phyloP scores from a whole-genome alignment of 768 basidiomycete species.

The Boletus pseudopeckii region DNA sequence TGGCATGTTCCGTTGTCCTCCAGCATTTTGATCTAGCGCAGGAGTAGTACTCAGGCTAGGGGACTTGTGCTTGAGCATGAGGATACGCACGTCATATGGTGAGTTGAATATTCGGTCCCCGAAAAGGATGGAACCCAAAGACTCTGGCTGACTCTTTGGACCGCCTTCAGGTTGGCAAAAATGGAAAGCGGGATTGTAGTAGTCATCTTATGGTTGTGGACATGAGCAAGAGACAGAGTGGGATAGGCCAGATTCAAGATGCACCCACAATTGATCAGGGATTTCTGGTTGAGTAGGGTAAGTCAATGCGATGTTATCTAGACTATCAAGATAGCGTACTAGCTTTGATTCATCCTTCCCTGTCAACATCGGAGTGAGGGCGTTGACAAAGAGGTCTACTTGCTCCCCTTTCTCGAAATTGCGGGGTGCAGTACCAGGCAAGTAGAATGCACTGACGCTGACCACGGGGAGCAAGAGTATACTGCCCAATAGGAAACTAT shows the following conservation, averaged over 20 bases:
- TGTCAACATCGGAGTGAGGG: slow-evolving; percentile 80
- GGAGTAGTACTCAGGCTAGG: slow-evolving; percentile 6
- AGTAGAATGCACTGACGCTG: slow-evolving; percentile 69
- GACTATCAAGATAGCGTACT: slow-evolving; percentile 40
- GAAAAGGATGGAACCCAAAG: slow-evolving; percentile 90
- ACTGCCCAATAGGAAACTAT: slow-evolving; percentile 11
- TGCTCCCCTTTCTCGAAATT: slow-evolving; percentile 72
- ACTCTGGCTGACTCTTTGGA: slow-evolving; percentile 72
- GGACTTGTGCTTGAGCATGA: neutral
- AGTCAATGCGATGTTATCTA: slow-evolving; percentile 4
- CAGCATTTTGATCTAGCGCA: slow-evolving; percentile 74
- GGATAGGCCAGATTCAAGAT: neutral
- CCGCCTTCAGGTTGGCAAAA: slow-evolving; percentile 84
- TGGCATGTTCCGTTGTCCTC: slow-evolving; percentile 72
- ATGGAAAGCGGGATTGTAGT: slow-evolving; percentile 81
- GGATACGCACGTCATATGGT: slow-evolving; percentile 71
- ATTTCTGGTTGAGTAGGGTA: slow-evolving; percentile 55
- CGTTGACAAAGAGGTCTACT: slow-evolving; percentile 83
- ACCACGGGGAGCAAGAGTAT: slow-evolving; percentile 17
- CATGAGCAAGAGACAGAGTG: slow-evolving; percentile 3
- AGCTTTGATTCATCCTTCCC: slow-evolving; percentile 68
- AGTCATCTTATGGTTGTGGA: slow-evolving; percentile 63
- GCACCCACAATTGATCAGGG: slow-evolving; percentile 75
- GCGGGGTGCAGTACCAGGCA: slow-evolving; percentile 87
- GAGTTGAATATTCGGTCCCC: slow-evolving; percentile 94